Base-by-base conservation (phyloP, 1,139 yeast species). In the Geotrichum carabidarum region DNA sequence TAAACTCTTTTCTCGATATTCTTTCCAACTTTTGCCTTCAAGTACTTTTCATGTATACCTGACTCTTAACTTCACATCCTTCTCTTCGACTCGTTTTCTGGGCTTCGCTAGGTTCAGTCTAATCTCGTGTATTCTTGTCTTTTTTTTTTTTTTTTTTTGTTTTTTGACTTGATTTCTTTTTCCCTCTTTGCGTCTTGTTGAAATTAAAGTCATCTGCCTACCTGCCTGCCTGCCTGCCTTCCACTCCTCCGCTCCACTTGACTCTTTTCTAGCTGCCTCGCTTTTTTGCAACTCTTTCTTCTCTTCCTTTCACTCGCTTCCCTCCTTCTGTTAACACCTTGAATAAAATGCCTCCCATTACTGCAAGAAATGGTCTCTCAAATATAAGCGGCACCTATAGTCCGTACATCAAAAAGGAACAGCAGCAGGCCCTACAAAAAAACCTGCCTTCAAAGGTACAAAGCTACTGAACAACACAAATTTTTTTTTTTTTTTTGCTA, bases 361-460 rank as follows among this genome's bases (percentile, higher is more conserved):
- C 11, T 14, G 41, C 41, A 4, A 7, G 31, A 35, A 34, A 45
- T 36, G 49, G 49, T 17, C 31, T 45, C n/a, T 41, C 49, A 8
- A 35, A 31, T 15, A 45, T 45, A 15, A 36, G 40, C 34, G 41
- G 49, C 38, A 35, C 49, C 9, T 45, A 35, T 34, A 45, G 41
- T 14, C 49, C 49, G 6, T 45, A 45, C 17, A 22, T 22, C 17
- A 45, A 45, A 15, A 34, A 45, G 15, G 49, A 45, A n/a, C 49
- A 36, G 30, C 49, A 36, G 30, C 49, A 45, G 27, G 12, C 22
- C n/a, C 41, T 45, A 8, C 42, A 45, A 22, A 12, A 45, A 22
- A 12, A 35, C 22, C 17, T 32, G 7, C 38, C 37, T 8, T 6
- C 18, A 45, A 36, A 34, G 38, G 49, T 45, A 34, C 34, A 12